Conservation (phyloP, 192 early-diverging fungal genomes). For the Coemansia sp. region DNA sequence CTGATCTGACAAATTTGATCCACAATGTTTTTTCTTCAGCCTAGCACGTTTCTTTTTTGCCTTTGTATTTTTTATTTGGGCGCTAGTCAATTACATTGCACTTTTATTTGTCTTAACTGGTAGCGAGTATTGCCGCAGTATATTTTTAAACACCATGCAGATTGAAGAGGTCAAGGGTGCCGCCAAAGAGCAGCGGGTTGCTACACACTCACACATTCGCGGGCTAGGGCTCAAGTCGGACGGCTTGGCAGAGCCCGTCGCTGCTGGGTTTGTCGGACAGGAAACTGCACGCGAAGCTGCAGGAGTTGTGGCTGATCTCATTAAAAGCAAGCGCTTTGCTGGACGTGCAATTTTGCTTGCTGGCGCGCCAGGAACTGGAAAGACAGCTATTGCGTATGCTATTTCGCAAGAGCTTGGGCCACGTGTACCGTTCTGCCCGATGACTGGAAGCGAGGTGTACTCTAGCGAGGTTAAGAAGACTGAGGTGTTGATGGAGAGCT, state of each 20-base stretch:
- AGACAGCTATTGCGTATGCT: constrained; percentile 96
- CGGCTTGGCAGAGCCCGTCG: constrained; percentile 80
- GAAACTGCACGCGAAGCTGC: constrained; percentile 94
- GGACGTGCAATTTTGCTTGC: constrained; percentile 92
- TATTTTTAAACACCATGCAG: constrained; percentile 63
- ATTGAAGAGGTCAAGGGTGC: constrained; percentile 88
- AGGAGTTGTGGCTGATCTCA: constrained; percentile 91
- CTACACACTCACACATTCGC: constrained; percentile 97
- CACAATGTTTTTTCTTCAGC: neutral
- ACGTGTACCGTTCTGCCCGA: constrained; percentile 99
- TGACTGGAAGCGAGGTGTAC: constrained; percentile 98
- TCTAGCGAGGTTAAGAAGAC: constrained; percentile 99
- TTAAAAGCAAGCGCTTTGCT: constrained; percentile 95
- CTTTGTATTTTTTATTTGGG: neutral
- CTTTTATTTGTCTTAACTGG: neutral
- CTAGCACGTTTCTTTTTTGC: neutral
- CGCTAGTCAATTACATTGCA: neutral
- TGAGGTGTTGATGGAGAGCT: constrained; percentile 99
- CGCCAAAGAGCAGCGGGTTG: constrained; percentile 90
- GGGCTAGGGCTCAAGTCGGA: constrained; percentile 87
- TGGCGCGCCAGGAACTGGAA: constrained; percentile 96
- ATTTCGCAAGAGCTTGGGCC: constrained; percentile 95
- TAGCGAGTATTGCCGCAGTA: neutral
- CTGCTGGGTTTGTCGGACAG: constrained; percentile 96
- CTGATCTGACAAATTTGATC: neutral